Evolutionary conservation across 2,329 filamentous ascomycete genomes (phyloP).

Genomic region (Huntiella decipiens): DNA sequence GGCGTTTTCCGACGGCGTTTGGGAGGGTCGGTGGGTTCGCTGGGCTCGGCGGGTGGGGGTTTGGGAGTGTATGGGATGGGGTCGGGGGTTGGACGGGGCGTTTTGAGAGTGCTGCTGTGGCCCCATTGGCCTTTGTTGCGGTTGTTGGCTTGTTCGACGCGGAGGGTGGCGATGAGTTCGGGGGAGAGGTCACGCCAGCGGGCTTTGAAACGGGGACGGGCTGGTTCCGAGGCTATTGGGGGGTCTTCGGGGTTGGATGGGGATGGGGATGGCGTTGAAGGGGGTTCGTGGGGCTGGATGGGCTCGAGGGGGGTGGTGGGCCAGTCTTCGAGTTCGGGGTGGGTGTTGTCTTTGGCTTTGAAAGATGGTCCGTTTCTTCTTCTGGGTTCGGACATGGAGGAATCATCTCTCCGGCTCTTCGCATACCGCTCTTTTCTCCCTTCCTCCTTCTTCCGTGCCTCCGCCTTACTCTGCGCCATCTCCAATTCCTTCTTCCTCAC

Average conservation of each 20-base stretch:
- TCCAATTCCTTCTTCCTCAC: no score
- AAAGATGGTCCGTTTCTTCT: no score
- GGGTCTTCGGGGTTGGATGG: neutral
- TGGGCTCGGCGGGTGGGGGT: neutral
- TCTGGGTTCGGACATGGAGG: no score
- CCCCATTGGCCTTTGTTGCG: neutral
- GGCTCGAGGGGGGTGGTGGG: no score
- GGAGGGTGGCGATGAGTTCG: neutral
- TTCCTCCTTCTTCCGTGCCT: no score
- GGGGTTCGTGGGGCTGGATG: no score
- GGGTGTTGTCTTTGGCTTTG: no score
- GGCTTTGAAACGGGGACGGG: conserved; percentile 1
- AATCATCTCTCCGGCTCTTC: no score
- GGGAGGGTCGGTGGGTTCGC: neutral
- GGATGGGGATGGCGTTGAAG: no score
- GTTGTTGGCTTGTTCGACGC: neutral
- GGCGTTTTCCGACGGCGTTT: neutral
- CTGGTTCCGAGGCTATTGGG: neutral
- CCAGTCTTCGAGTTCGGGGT: no score
- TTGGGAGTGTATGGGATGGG: neutral
- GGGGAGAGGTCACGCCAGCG: conserved; percentile 1
- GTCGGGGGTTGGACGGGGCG: neutral
- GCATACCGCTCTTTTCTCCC: no score
- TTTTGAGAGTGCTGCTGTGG: neutral
- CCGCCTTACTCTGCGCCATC: no score